These are phyloP conservation scores for Lactarius trivialis DNA, from an alignment of 768 basidiomycete genomes.

Conservation along the genomic window DNA sequence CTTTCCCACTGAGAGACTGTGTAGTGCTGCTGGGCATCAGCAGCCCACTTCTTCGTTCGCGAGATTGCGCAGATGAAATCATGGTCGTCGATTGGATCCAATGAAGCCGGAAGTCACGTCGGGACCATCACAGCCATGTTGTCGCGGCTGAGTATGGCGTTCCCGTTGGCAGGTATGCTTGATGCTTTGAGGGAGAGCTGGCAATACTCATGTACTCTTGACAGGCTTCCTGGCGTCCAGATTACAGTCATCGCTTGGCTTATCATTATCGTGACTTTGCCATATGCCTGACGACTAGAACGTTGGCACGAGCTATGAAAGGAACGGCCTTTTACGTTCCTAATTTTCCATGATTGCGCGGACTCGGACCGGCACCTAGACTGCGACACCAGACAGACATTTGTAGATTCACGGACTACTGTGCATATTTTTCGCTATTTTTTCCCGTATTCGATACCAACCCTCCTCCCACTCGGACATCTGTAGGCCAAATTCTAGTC, in stretches of 20 bases:
- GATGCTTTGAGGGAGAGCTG: background rate
- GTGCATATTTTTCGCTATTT: conserved; percentile 14
- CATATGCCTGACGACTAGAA: background rate
- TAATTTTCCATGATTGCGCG: conserved; percentile 2
- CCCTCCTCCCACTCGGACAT: conserved; percentile 12
- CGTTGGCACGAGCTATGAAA: conserved; percentile 6
- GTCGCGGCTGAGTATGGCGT: conserved; percentile 51
- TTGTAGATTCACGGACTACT: conserved; percentile 19
- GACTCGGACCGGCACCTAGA: conserved; percentile 11
- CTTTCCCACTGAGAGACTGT: conserved; percentile 13
- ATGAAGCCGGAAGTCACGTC: conserved; percentile 58
- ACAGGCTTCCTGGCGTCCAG: conserved; percentile 16
- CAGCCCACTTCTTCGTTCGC: conserved; percentile 58
- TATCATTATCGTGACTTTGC: conserved; percentile 15
- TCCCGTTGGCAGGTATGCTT: conserved; percentile 46
- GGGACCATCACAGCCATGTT: conserved; percentile 56
- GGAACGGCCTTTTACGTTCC: background rate
- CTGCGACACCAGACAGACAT: conserved; percentile 7
- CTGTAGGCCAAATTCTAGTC: conserved; percentile 11
- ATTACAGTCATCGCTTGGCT: conserved; percentile 16
- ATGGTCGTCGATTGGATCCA: conserved; percentile 50
- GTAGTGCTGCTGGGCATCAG: conserved; percentile 67
- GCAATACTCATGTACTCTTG: background rate
- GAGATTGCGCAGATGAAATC: conserved; percentile 59
- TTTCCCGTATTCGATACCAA: conserved; percentile 7